Percentiles rank a stretch among this genome's conserved stretches.
Evolutionary conservation across 1,284 basidiomycete species (phyloP).

Genomic region (Pseudozyma sp.): DNA sequence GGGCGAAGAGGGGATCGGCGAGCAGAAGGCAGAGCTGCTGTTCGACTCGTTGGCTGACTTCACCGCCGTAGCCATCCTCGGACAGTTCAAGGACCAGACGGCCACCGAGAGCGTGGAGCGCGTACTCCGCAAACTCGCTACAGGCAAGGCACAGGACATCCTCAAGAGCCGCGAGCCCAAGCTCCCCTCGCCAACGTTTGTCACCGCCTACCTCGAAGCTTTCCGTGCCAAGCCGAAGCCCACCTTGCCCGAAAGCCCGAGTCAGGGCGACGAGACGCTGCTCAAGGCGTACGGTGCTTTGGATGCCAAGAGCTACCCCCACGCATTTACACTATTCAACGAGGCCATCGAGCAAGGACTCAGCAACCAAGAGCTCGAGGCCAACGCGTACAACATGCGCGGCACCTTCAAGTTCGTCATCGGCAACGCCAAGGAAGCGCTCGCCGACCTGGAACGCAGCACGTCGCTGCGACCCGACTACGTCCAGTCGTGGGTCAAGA

Average conservation of each 20-base stretch:
- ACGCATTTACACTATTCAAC: conserved; percentile 82
- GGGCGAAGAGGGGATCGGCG: conserved; percentile 71
- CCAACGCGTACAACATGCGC: conserved; percentile 90
- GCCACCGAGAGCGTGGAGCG: conserved; percentile 88
- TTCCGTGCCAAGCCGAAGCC: conserved; percentile 86
- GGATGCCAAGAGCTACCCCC: conserved; percentile 85
- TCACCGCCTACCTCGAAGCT: conserved; percentile 94
- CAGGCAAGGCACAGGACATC: conserved; percentile 79
- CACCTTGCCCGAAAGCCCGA: conserved; percentile 79
- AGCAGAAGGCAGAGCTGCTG: conserved; percentile 54
- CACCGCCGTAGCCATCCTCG: conserved; percentile 93
- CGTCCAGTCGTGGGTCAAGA: conserved; percentile 94
- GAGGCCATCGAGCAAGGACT: conserved; percentile 90
- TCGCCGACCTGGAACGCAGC: conserved; percentile 84
- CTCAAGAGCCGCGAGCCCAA: conserved; percentile 82
- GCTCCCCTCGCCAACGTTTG: conserved; percentile 90
- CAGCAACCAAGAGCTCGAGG: conserved; percentile 78
- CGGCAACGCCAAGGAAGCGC: conserved; percentile 85
- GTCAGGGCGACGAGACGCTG: conserved; percentile 85
- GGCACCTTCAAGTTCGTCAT: conserved; percentile 88
- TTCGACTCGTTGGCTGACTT: conserved; percentile 75
- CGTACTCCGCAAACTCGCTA: conserved; percentile 86
- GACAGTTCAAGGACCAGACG: conserved; percentile 85
- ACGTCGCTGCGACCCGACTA: conserved; percentile 80
- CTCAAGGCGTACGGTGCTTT: conserved; percentile 84